Conservation (phyloP, 2,329 filamentous ascomycete genomes). For the Periconia sp. region DNA sequence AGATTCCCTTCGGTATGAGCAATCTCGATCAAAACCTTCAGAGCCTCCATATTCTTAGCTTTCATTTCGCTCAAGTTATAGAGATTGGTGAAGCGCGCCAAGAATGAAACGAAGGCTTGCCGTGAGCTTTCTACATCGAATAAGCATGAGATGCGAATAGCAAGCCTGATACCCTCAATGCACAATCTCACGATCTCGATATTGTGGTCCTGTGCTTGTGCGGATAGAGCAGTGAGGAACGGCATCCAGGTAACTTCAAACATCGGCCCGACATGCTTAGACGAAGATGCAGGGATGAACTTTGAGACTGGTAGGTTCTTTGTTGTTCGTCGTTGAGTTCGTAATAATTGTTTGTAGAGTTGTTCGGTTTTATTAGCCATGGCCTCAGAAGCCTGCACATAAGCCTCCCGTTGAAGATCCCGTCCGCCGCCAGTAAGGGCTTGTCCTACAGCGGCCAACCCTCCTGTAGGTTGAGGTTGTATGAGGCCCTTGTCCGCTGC, state of each 20-base stretch:
- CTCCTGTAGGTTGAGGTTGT: constrained; percentile 61
- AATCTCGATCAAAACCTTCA: constrained; percentile 89
- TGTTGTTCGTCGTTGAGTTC: constrained; percentile 83
- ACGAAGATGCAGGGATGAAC: constrained; percentile 92
- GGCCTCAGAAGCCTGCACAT: constrained; percentile 93
- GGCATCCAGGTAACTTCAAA: constrained; percentile 99
- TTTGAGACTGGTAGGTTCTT: constrained; percentile 69
- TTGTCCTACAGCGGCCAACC: constrained; percentile 84
- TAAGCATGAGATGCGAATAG: constrained; percentile 88
- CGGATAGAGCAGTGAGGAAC: constrained; percentile 91
- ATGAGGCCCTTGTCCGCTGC: constrained; percentile 77
- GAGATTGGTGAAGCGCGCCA: constrained; percentile 93
- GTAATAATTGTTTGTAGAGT: constrained; percentile 90
- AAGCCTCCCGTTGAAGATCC: constrained; percentile 90
- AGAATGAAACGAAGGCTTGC: constrained; percentile 90
- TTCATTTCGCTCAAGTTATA: constrained; percentile 96
- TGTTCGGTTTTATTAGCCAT: constrained; percentile 83
- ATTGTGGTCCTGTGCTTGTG: constrained; percentile 93
- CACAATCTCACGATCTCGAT: constrained; percentile 90
- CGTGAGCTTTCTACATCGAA: constrained; percentile 94
- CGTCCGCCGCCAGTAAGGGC: constrained; percentile 91
- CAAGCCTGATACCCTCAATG: constrained; percentile 93
- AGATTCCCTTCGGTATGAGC: constrained; percentile 92
- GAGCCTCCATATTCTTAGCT: constrained; percentile 92
- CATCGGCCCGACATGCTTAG: constrained; percentile 96